Evolutionary conservation across 1,139 yeast species (phyloP), one percentile per base, ranked within the genome.

Genomic region (Kodamaea suecica): DNA sequence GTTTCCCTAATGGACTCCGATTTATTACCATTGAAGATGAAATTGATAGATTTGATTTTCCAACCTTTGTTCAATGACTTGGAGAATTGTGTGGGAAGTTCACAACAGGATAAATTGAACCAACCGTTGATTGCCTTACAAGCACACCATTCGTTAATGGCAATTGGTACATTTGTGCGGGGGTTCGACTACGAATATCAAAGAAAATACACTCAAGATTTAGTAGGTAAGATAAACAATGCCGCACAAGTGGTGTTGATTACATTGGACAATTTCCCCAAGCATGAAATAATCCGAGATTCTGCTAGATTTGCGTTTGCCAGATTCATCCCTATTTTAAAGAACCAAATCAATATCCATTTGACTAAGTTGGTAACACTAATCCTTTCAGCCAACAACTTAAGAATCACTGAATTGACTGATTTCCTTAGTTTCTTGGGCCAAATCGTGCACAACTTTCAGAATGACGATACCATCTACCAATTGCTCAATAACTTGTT

Each of bases 381-480:
- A n/a, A 67, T 85, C 34, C 70, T 94, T 55, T 76, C 80, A 5
- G 75, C 84, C n/a, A 77, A 75, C 31, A 73, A 78, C 50, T 60
- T 83, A 45, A 78, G 74, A 41, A 62, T 76, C 6, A 60, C 68
- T 32, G 98, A 92, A 55, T 63, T 90, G 53, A 72, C 76, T 30
- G 96, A 87, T 52, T 88, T 94, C 53, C 63, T 88, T 38, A 76
- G 92, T 33, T 92, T 92, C 55, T 65, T 92, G 47, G 94, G 95
- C 5, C 97, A 92, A 59, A 75, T 92, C 42, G 78, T 84, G 32
- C 97, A 92, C 58, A 76, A 71, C 48, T 87, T 83, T 59, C 76
- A 78, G 49, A 66, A 68, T 31, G 83, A 84, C 47, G 79, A 76
- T 29, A 74, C 73, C 32, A 77, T 90, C 37, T 87, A 84, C 56